Evolutionary conservation across 2,329 filamentous ascomycete genomes (phyloP).

Genomic region (Aspergillus flavus): DNA sequence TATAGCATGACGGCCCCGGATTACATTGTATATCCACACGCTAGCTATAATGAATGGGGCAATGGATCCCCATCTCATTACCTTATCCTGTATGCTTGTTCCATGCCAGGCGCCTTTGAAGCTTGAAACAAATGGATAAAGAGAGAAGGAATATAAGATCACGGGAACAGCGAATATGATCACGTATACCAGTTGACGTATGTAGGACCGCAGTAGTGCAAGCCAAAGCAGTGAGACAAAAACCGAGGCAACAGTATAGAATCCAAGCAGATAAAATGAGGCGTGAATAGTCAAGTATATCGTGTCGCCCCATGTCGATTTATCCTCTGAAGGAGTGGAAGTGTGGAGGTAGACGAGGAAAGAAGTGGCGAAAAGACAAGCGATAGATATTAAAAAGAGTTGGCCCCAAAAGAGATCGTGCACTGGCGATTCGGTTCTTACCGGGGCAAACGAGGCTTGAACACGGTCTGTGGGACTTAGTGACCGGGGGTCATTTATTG

Average conservation of each 20-base stretch:
- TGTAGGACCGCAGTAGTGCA: slow-evolving; percentile 82
- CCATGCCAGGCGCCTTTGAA: slow-evolving; percentile 77
- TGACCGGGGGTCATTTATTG: slow-evolving; percentile 48
- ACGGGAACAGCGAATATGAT: slow-evolving; percentile 84
- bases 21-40: slow-evolving; percentile 82
- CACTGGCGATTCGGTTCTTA: slow-evolving; percentile 69
- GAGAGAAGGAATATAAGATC: slow-evolving; percentile 82
- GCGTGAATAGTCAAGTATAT: slow-evolving; percentile 87
- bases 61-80: slow-evolving; percentile 85
- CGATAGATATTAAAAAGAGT: slow-evolving; percentile 82
- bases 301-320: slow-evolving; percentile 77
- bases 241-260: slow-evolving; percentile 89
- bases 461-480: slow-evolving; percentile 55
- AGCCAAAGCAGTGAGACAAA: slow-evolving; percentile 90
- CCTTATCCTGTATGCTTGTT: slow-evolving; percentile 77
- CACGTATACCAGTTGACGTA: slow-evolving; percentile 76
- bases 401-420: slow-evolving; percentile 93
- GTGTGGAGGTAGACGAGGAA: slow-evolving; percentile 91
- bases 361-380: slow-evolving; percentile 83
- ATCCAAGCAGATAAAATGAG: slow-evolving; percentile 85
- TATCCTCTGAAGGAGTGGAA: slow-evolving; percentile 66
- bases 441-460: slow-evolving; percentile 59
- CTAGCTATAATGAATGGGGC: slow-evolving; percentile 73
- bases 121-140: slow-evolving; percentile 89
- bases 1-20: slow-evolving; percentile 77